Evolutionary conservation across 2,329 filamentous ascomycete species (phyloP).

Genomic region (Saccharata proteae): DNA sequence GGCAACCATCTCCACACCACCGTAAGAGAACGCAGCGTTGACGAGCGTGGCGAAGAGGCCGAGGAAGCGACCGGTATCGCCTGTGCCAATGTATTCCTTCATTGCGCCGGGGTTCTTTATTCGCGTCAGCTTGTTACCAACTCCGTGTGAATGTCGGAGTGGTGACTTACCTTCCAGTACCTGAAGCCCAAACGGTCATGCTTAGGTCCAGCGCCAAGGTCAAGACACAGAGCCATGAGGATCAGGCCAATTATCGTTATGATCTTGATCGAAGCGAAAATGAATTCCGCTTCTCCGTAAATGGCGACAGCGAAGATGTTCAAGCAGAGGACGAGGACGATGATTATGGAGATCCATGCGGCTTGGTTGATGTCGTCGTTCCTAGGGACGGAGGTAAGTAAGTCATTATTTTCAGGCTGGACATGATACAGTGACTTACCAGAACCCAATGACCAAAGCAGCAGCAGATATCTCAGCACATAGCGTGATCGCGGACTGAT

Average conservation of each 20-base stretch:
- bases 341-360: constrained; percentile 48
- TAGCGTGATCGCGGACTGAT: too few species aligned
- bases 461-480: constrained; percentile 49
- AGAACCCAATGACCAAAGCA: constrained; percentile 48
- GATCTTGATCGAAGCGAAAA: constrained; percentile 32
- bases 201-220: constrained; percentile 37
- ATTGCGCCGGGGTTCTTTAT: constrained; percentile 48
- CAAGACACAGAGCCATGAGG: constrained; percentile 18
- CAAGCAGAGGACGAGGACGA: too few species aligned
- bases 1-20: constrained; percentile 23
- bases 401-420: too few species aligned
- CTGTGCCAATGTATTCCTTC: constrained; percentile 47
- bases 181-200: constrained; percentile 49
- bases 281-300: constrained; percentile 33
- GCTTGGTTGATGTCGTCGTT: constrained; percentile 36
- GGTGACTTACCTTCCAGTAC: constrained; percentile 64
- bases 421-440: too few species aligned
- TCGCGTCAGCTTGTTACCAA: constrained; percentile 49
- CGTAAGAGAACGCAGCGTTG: constrained; percentile 30
- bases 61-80: constrained; percentile 37
- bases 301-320: constrained; percentile 9
- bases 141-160: constrained; percentile 26
- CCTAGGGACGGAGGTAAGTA: too few species aligned
- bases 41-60: constrained; percentile 24
- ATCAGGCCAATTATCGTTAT: constrained; percentile 35